A percentile compares a stretch with the other conserved stretches of the same genome.
These are phyloP conservation scores for Monosporozyma solicola DNA, from an alignment of 805 yeast species.

Conservation along the genomic window DNA sequence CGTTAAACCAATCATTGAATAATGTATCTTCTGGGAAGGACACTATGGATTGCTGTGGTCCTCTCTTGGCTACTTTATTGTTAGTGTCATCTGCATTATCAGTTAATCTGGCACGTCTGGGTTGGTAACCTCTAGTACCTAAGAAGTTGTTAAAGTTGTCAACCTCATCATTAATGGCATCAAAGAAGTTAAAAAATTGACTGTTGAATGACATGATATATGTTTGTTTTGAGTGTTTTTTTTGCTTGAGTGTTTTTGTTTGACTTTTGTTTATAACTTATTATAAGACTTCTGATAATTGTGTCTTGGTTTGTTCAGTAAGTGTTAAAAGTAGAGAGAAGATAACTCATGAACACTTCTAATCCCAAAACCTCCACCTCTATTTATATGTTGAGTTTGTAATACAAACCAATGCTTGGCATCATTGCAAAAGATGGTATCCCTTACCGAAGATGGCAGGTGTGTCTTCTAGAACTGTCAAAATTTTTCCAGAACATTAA, in stretches of 20 bases:
- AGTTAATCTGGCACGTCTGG: slow-evolving; percentile 13
- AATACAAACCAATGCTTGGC: too few relatives aligned
- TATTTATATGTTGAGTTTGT: neutral
- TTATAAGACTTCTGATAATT: neutral
- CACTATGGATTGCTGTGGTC: slow-evolving; percentile 1
- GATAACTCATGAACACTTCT: neutral
- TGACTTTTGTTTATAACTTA: neutral
- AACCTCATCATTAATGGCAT: slow-evolving; percentile 36
- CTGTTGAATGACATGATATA: slow-evolving; percentile 29
- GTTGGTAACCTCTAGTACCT: slow-evolving; percentile 23
- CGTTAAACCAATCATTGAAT: slow-evolving; percentile 15
- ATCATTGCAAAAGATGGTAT: too few relatives aligned
- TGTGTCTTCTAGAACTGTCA: too few relatives aligned
- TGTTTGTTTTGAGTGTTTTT: neutral
- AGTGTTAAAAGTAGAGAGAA: neutral
- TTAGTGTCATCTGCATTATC: neutral
- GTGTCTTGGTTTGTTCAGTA: neutral
- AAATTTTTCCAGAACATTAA: neutral
- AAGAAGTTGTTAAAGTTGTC: slow-evolving; percentile 31
- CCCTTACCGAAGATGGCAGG: too few relatives aligned
- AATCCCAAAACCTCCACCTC: neutral
- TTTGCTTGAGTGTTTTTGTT: neutral
- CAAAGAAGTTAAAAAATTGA: slow-evolving; percentile 39
- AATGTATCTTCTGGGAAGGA: slow-evolving; percentile 1
- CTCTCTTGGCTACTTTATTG: slow-evolving; percentile 2